Conservation (phyloP, 164 flowering plant species). For the Euptelea pleiosperma region DNA sequence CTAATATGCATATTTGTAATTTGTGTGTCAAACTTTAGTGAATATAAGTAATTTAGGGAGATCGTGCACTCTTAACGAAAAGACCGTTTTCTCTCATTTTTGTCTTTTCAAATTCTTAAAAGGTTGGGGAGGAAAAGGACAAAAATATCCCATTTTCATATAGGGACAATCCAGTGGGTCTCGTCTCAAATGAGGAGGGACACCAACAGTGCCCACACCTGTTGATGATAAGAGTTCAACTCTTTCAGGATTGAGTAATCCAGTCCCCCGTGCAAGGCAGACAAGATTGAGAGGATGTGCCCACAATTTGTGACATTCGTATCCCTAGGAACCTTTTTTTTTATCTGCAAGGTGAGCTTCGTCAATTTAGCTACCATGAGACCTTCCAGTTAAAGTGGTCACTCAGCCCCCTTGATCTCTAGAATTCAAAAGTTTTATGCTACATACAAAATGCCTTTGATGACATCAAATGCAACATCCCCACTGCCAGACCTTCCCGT, state of each 20-base stretch:
- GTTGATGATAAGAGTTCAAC: constrained; percentile 46
- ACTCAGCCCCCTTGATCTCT: constrained; percentile 68
- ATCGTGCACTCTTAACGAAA: no score
- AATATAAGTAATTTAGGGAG: no score
- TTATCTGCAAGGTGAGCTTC: constrained; percentile 68
- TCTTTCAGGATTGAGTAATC: constrained; percentile 29
- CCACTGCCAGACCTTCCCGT: constrained; percentile 69
- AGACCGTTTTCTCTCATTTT: no score
- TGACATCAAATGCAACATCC: constrained; percentile 43
- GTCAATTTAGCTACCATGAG: constrained; percentile 18
- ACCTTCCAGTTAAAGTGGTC: constrained; percentile 37
- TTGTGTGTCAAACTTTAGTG: no score
- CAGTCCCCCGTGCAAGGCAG: constrained; percentile 24
- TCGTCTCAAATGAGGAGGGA: no score
- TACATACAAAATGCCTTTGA: constrained; percentile 31
- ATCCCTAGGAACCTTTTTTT: constrained; percentile 49
- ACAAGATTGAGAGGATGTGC: no score
- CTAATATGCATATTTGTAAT: no score
- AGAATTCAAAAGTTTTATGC: constrained; percentile 34
- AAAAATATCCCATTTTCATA: no score
- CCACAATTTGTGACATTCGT: constrained; percentile 51
- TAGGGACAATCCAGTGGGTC: no score
- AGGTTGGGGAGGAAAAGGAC: no score
- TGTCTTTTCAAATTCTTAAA: no score
- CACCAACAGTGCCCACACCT: constrained; percentile 94